Evolutionary conservation across 495 filamentous ascomycete species (phyloP).

Genomic region (Xylaria venustula): DNA sequence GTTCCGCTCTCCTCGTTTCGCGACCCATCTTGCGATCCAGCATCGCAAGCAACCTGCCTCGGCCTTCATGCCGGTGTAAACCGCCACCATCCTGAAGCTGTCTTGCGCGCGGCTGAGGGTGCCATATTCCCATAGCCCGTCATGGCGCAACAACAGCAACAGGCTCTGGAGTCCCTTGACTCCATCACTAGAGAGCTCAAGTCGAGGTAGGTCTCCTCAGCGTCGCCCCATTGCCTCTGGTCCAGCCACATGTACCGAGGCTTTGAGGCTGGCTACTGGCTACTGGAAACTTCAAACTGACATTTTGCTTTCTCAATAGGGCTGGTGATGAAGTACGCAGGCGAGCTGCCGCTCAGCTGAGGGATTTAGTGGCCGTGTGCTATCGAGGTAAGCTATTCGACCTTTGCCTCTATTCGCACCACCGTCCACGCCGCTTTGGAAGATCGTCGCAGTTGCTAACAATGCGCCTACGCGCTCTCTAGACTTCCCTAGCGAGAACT

Average conservation of each 20-base stretch:
- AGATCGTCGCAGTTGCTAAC: slow-evolving; percentile 14
- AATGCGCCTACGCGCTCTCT: neutral
- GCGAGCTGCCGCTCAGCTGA: slow-evolving; percentile 29
- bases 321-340: slow-evolving; percentile 33
- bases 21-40: slow-evolving; percentile 17
- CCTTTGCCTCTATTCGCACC: neutral
- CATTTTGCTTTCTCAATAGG: slow-evolving; percentile 10
- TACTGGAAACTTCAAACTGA: too few species aligned
- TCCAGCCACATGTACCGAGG: neutral
- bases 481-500: slow-evolving; percentile 79
- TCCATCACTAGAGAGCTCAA: slow-evolving; percentile 32
- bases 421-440: too few species aligned
- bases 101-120: slow-evolving; percentile 23
- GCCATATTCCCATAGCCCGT: neutral
- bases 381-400: slow-evolving; percentile 30
- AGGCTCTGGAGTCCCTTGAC: slow-evolving; percentile 35
- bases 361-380: slow-evolving; percentile 32
- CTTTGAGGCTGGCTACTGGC: neutral
- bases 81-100: slow-evolving; percentile 23
- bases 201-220: slow-evolving; percentile 26
- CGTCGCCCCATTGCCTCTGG: neutral
- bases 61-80: slow-evolving; percentile 23
- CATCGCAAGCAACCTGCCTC: slow-evolving; percentile 15
- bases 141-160: slow-evolving; percentile 35
- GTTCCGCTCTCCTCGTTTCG: neutral